Percentiles rank a stretch among this genome's conserved stretches.
Conservation (phyloP, 306 rosid species). For the Coriaria nepalensis region DNA sequence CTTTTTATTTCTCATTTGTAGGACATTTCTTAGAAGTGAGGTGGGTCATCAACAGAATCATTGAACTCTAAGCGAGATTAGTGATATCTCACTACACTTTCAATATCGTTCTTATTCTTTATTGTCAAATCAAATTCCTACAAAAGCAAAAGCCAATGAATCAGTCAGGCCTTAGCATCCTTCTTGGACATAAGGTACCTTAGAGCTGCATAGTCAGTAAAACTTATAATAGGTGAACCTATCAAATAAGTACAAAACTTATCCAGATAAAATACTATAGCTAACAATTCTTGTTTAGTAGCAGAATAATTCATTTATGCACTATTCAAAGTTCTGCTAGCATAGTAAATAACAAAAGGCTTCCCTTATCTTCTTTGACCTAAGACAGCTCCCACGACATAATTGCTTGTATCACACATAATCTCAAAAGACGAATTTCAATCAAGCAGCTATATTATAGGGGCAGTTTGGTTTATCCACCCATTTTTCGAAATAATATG, state of each 20-base stretch:
- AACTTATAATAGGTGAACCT: background rate
- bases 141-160: background rate
- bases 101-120: slow-evolving; percentile 1
- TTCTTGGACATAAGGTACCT: background rate
- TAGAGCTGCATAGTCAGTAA: background rate
- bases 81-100: background rate
- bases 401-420: background rate
- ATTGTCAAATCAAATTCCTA: background rate
- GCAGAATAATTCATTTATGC: background rate
- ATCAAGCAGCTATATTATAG: background rate
- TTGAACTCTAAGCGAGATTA: background rate
- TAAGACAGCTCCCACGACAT: background rate
- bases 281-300: background rate
- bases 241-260: background rate
- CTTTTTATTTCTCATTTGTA: no score
- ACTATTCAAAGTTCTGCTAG: background rate
- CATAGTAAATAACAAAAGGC: background rate
- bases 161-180: background rate
- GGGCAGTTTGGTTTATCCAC: no score
- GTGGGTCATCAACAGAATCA: background rate
- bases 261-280: no score
- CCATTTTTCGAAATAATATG: no score
- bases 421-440: background rate
- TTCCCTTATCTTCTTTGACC: background rate
- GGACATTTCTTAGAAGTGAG: no score